Percentiles rank a stretch among this genome's conserved stretches.
Evolutionary conservation across 202 grass and related monocot species (phyloP).

Genomic region (Schoenoplectus tabernaemontani): DNA sequence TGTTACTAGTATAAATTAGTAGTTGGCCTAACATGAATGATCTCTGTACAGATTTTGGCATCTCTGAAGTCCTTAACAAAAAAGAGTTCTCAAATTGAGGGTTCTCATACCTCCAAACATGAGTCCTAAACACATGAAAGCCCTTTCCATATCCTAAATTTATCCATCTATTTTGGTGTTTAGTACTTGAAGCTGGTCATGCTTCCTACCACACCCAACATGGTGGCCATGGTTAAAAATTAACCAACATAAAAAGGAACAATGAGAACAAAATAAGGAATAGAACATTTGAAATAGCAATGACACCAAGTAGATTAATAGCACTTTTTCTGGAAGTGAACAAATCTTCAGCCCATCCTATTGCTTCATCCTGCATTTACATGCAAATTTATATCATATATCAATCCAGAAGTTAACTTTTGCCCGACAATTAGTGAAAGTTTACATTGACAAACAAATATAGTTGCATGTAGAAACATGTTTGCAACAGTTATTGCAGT

Average conservation of each 20-base stretch:
- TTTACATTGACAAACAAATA: neutral
- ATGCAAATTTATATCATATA: conserved; percentile 5
- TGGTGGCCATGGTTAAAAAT: neutral
- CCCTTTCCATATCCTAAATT: neutral
- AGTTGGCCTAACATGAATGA: neutral
- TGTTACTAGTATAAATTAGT: neutral
- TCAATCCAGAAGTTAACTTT: neutral
- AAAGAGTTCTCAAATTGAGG: neutral
- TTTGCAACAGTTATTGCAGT: neutral
- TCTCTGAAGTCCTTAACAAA: neutral
- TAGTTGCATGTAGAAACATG: conserved; percentile 1
- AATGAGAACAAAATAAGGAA: conserved; percentile 5
- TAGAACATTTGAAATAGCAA: conserved; percentile 73
- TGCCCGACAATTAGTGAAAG: neutral
- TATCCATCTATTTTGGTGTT: neutral
- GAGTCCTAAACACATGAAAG: neutral
- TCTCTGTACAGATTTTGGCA: neutral
- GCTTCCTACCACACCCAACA: neutral
- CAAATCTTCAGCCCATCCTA: conserved; percentile 84
- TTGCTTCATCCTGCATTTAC: conserved; percentile 68
- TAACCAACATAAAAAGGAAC: neutral
- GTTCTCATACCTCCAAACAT: neutral
- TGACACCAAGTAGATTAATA: conserved; percentile 86
- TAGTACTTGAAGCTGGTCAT: neutral
- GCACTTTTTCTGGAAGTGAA: conserved; percentile 92